Evolutionary conservation across 176 grass and related monocot species (phyloP).

Genomic region (Pontederia crassipes): DNA sequence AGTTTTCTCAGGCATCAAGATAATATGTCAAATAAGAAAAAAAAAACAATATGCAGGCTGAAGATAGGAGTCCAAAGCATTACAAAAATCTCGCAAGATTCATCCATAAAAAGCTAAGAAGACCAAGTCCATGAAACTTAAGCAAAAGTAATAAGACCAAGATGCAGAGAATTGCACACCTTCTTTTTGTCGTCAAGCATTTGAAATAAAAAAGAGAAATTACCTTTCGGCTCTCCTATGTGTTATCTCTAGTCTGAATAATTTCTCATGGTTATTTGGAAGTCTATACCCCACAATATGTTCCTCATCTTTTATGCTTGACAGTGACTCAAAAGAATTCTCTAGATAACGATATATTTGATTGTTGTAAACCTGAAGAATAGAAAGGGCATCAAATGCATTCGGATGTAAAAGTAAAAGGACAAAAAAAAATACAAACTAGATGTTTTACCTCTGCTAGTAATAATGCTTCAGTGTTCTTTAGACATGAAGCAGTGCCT

Average conservation of each 20-base stretch:
- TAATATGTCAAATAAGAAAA: no score
- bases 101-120: no score
- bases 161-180: background rate
- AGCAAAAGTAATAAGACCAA: no score
- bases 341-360: conserved; percentile 58
- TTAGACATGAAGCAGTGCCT: conserved; percentile 48
- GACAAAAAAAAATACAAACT: background rate
- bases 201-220: background rate
- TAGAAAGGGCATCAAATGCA: conserved; percentile 5
- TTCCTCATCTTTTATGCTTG: conserved; percentile 76
- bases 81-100: no score
- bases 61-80: no score
- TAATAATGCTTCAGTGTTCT: conserved; percentile 56
- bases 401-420: background rate
- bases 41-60: no score
- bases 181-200: background rate
- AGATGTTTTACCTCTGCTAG: conserved; percentile 66
- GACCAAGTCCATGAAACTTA: no score
- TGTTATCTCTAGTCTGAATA: conserved; percentile 64
- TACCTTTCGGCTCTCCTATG: conserved; percentile 64
- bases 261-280: conserved; percentile 53
- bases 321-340: conserved; percentile 40
- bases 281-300: conserved; percentile 83
- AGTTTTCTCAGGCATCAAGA: no score
- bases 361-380: conserved; percentile 61